Conservation (phyloP, 108 stramenopile species). For the Pseudonitzschia pungens region DNA sequence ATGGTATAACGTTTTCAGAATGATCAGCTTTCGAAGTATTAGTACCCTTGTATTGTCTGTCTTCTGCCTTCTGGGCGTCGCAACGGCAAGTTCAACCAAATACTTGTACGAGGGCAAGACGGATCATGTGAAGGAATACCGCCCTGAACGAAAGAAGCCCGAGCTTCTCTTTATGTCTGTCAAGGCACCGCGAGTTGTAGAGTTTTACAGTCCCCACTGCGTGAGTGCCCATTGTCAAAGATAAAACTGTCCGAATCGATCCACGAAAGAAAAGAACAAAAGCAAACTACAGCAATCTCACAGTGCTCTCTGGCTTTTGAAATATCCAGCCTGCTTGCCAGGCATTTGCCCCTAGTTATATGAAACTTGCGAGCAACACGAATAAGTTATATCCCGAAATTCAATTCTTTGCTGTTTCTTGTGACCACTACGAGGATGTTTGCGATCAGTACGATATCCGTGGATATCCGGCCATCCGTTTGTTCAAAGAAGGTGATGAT, state of each 20-base stretch:
- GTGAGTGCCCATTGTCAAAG: conserved; percentile 18
- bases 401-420: conserved; percentile 47
- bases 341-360: conserved; percentile 31
- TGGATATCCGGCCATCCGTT: conserved; percentile 23
- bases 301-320: neutral
- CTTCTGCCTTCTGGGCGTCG: neutral
- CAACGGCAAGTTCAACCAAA: neutral
- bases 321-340: conserved; percentile 25
- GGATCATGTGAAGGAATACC: conserved; percentile 19
- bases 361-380: conserved; percentile 27
- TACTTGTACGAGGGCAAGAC: conserved; percentile 4
- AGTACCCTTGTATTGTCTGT: neutral
- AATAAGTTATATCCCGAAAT: conserved; percentile 21
- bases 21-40: neutral
- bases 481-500: conserved; percentile 17
- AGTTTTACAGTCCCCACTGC: conserved; percentile 43
- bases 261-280: neutral
- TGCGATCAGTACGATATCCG: conserved; percentile 25
- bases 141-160: neutral
- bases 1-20: neutral
- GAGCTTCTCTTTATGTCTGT: conserved; percentile 14
- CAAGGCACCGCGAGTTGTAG: conserved; percentile 34
- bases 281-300: neutral
- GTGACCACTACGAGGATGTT: conserved; percentile 26
- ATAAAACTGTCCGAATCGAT: neutral